Conservation (phyloP, 2,329 filamentous ascomycete species). For the Cladosporium halotolerans region DNA sequence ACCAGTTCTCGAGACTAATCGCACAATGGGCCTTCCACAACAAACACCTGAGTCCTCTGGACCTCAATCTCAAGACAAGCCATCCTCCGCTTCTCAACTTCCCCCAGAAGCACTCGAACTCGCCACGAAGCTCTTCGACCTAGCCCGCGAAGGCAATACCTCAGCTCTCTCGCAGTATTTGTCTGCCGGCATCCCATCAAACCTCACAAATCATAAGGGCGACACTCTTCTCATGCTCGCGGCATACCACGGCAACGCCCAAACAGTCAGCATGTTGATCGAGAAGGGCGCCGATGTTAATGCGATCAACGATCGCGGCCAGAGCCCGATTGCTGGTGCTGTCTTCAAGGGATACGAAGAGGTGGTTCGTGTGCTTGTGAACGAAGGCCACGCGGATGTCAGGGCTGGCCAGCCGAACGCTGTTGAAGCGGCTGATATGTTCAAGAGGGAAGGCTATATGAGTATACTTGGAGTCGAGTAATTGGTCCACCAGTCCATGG, state of each 20-base stretch:
- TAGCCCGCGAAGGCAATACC: conserved; percentile 55
- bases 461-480: conserved; percentile 12
- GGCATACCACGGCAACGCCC: conserved; percentile 60
- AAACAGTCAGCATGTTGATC: conserved; percentile 55
- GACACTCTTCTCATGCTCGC: conserved; percentile 71
- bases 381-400: conserved; percentile 36
- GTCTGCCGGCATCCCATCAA: conserved; percentile 58
- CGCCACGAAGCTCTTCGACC: conserved; percentile 60
- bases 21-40: conserved; percentile 10
- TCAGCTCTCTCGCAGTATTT: conserved; percentile 58
- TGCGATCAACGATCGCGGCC: conserved; percentile 59
- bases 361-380: conserved; percentile 51
- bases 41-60: background rate
- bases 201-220: conserved; percentile 66
- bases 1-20: background rate
- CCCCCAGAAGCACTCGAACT: conserved; percentile 62
- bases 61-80: background rate
- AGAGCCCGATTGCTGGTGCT: conserved; percentile 64
- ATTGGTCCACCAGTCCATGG: too few relatives aligned
- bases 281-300: conserved; percentile 61
- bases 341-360: conserved; percentile 66
- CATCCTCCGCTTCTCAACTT: conserved; percentile 2
- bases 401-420: conserved; percentile 40
- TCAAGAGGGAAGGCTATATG: conserved; percentile 34
- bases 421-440: conserved; percentile 43